Evolutionary conservation across 768 basidiomycete species (phyloP).

Genomic region (Suillus subluteus): DNA sequence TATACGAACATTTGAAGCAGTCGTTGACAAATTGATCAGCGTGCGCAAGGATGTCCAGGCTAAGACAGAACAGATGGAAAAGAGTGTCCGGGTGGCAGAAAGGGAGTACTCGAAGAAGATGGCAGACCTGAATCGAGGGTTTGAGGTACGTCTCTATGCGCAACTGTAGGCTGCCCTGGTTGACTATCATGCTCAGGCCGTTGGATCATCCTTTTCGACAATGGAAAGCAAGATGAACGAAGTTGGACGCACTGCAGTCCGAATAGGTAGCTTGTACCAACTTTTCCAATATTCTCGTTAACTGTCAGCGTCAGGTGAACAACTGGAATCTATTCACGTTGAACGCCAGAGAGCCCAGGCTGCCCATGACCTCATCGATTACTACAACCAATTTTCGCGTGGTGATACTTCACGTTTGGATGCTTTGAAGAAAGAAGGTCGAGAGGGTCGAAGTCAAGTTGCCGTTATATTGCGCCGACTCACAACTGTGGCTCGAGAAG

Average conservation of each 20-base stretch:
- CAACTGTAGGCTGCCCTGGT: slow-evolving; percentile 6
- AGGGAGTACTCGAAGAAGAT: slow-evolving; percentile 94
- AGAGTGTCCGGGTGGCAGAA: slow-evolving; percentile 85
- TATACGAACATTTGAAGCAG: slow-evolving; percentile 88
- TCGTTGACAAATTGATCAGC: slow-evolving; percentile 85
- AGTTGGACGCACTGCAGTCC: slow-evolving; percentile 90
- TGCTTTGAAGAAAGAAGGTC: slow-evolving; percentile 81
- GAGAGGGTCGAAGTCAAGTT: slow-evolving; percentile 85
- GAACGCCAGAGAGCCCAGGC: slow-evolving; percentile 93
- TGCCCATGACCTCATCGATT: slow-evolving; percentile 90
- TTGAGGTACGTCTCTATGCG: slow-evolving; percentile 66
- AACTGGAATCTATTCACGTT: slow-evolving; percentile 92
- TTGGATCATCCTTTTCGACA: slow-evolving; percentile 82
- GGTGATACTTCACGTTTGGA: slow-evolving; percentile 79
- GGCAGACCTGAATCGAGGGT: slow-evolving; percentile 89
- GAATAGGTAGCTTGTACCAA: slow-evolving; percentile 68
- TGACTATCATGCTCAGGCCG: slow-evolving; percentile 55
- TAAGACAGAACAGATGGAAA: slow-evolving; percentile 91
- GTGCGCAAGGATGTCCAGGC: slow-evolving; percentile 89
- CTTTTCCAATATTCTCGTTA: slow-evolving; percentile 7
- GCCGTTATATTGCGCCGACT: slow-evolving; percentile 86
- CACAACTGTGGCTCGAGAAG: slow-evolving; percentile 88
- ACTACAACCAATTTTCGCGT: slow-evolving; percentile 89
- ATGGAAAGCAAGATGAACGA: slow-evolving; percentile 93
- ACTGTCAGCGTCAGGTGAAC: slow-evolving; percentile 66